Percentiles rank a stretch among this genome's conserved stretches.
phyloP scores from a whole-genome alignment of 2,329 filamentous ascomycete genomes.

The Nakataea oryzae region DNA sequence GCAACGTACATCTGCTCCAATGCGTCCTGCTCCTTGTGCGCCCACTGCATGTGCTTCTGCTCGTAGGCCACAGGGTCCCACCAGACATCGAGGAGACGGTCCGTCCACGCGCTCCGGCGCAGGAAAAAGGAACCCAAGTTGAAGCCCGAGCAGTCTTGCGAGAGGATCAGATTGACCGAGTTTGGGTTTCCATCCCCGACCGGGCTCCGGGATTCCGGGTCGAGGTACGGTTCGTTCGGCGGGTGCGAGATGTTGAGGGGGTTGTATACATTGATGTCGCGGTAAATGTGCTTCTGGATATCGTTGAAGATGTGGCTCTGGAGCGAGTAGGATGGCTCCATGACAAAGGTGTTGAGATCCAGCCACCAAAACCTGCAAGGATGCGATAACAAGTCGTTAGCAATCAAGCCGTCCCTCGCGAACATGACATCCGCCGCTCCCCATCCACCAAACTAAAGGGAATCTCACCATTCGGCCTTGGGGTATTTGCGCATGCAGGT shows the following conservation, averaged over 20 bases:
- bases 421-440: background rate
- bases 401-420: background rate
- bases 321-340: constrained; percentile 87
- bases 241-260: constrained; percentile 90
- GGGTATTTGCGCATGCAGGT: constrained; percentile 88
- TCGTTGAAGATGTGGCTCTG: constrained; percentile 84
- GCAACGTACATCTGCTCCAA: constrained; percentile 84
- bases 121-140: constrained; percentile 95
- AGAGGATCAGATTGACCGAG: constrained; percentile 79
- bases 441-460: background rate
- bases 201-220: constrained; percentile 59
- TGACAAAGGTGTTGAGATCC: constrained; percentile 93
- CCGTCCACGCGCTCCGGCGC: constrained; percentile 76
- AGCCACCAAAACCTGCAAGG: constrained; percentile 93
- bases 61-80: constrained; percentile 98
- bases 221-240: constrained; percentile 62
- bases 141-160: constrained; percentile 93
- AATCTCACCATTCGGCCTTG: constrained; percentile 82
- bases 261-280: constrained; percentile 94
- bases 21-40: constrained; percentile 96
- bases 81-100: constrained; percentile 88
- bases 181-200: constrained; percentile 66
- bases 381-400: background rate
- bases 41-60: constrained; percentile 98
- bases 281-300: constrained; percentile 66